Evolutionary conservation across 2,329 filamentous ascomycete species (phyloP).

Genomic region (Phialophora chinensis): DNA sequence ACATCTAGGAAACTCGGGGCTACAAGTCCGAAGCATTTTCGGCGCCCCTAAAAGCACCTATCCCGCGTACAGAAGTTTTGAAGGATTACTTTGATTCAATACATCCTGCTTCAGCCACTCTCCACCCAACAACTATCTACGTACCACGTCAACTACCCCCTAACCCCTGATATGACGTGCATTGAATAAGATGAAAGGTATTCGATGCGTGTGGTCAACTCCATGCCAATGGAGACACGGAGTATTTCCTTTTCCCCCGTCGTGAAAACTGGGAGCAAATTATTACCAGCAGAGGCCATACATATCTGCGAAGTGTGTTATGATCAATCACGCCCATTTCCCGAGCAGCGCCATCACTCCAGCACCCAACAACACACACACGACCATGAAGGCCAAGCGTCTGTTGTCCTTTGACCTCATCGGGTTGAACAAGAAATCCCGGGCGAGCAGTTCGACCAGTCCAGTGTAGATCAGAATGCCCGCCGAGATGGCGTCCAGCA

Average conservation of each 20-base stretch:
- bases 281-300: background rate
- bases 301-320: background rate
- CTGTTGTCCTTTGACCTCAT: slow-evolving; percentile 50
- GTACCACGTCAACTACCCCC: background rate
- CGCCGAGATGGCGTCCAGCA: slow-evolving; percentile 56
- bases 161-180: no score
- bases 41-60: background rate
- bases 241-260: background rate
- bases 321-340: slow-evolving; percentile 54
- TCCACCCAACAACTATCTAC: background rate
- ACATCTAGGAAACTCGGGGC: background rate
- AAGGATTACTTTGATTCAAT: no score
- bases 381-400: slow-evolving; percentile 52
- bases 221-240: background rate
- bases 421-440: slow-evolving; percentile 59
- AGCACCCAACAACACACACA: slow-evolving; percentile 49
- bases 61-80: background rate
- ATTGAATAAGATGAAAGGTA: background rate
- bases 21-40: background rate
- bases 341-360: slow-evolving; percentile 58
- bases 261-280: background rate
- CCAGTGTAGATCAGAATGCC: slow-evolving; percentile 60
- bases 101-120: background rate
- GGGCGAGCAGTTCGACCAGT: slow-evolving; percentile 57
- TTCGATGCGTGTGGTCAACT: background rate